Percentiles rank a stretch among this genome's conserved stretches.
These are phyloP conservation scores for Aspergillus leporis DNA, from an alignment of 495 filamentous ascomycete genomes.

Conservation along the genomic window DNA sequence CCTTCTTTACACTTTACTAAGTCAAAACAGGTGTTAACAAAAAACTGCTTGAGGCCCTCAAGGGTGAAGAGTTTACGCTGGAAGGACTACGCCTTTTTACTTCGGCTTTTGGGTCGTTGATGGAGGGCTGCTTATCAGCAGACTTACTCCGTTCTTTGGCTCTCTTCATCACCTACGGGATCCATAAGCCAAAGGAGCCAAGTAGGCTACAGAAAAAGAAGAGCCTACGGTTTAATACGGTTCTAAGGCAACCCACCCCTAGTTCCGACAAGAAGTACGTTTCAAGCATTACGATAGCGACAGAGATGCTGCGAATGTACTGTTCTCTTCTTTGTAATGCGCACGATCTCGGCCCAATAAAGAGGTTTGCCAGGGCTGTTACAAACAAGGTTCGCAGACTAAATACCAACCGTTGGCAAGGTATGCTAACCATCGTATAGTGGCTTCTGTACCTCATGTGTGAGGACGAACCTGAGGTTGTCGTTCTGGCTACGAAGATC, in stretches of 20 bases:
- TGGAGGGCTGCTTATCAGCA: conserved; percentile 75
- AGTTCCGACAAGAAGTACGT: conserved; percentile 33
- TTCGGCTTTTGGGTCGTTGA: conserved; percentile 70
- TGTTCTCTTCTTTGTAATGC: conserved; percentile 77
- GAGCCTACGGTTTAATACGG: conserved; percentile 43
- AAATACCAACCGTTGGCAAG: neutral
- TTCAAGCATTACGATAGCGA: conserved; percentile 58
- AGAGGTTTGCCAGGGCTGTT: conserved; percentile 90
- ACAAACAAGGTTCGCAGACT: conserved; percentile 79
- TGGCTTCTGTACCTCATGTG: conserved; percentile 94
- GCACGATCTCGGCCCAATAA: conserved; percentile 62
- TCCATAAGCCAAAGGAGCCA: conserved; percentile 64
- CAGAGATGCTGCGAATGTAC: conserved; percentile 78
- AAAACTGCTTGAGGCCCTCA: conserved; percentile 84
- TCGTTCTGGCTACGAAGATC: conserved; percentile 80
- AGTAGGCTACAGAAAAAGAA: conserved; percentile 51
- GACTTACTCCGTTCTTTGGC: conserved; percentile 86
- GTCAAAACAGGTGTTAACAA: conserved; percentile 74
- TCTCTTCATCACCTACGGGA: conserved; percentile 87
- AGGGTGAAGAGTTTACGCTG: conserved; percentile 72
- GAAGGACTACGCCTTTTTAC: conserved; percentile 74
- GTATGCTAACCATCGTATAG: conserved; percentile 43
- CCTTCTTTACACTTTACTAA: conserved; percentile 18
- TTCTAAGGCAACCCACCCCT: conserved; percentile 27
- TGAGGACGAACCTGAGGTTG: conserved; percentile 80